These are phyloP conservation scores for Kodamaea suecica DNA, from an alignment of 1,139 yeast species.

Conservation along the genomic window DNA sequence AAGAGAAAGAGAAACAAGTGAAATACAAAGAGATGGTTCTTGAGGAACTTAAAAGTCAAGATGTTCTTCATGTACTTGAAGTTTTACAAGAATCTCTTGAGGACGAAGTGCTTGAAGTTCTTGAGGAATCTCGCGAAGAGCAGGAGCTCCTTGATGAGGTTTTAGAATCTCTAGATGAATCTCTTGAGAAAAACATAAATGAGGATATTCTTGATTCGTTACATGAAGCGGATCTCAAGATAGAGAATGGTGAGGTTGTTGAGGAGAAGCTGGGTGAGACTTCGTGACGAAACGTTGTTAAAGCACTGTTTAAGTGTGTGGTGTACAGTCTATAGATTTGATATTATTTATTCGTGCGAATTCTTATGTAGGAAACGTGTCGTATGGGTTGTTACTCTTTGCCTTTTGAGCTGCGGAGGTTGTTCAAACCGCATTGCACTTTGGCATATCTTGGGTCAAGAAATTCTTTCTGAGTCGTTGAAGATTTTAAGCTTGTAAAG, in stretches of 20 bases:
- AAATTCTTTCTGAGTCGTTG: no score
- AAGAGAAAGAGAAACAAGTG: neutral
- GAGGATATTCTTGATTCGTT: neutral
- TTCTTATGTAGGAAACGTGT: no score
- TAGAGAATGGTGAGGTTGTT: neutral
- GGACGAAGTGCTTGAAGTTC: conserved; percentile 2
- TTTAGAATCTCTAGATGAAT: conserved; percentile 1
- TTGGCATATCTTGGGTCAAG: no score
- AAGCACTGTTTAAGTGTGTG: conserved; percentile 1
- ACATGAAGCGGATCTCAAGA: neutral
- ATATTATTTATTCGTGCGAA: neutral
- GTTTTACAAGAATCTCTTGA: neutral
- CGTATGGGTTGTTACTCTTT: no score
- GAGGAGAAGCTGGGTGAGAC: neutral
- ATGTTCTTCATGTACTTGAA: neutral
- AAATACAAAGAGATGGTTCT: neutral
- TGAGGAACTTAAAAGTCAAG: conserved; percentile 1
- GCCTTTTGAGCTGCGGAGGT: no score
- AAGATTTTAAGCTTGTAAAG: no score
- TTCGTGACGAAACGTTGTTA: neutral
- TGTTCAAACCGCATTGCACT: no score
- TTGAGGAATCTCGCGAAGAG: conserved; percentile 3
- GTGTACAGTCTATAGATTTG: neutral
- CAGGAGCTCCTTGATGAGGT: conserved; percentile 1
- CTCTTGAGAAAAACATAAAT: conserved; percentile 1